Evolutionary conservation across 2,329 filamentous ascomycete species (phyloP).

Genomic region (Fusarium sp.): DNA sequence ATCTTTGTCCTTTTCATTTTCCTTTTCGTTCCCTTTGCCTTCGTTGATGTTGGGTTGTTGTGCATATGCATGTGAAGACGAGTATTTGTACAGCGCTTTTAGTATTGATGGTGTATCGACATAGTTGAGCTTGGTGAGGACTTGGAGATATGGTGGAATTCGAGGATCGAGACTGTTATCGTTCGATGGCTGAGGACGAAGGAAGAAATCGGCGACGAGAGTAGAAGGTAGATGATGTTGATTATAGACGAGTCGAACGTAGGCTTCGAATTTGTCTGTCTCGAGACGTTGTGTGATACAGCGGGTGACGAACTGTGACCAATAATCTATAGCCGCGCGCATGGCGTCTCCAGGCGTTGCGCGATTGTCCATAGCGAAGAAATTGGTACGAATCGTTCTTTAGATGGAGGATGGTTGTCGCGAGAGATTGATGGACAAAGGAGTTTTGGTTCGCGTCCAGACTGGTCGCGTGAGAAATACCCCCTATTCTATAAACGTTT

Average conservation of each 20-base stretch:
- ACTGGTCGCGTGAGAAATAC: neutral
- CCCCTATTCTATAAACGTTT: neutral
- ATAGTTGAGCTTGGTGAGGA: slow-evolving; percentile 62
- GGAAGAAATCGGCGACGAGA: slow-evolving; percentile 67
- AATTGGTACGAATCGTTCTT: neutral
- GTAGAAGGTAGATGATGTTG: slow-evolving; percentile 63
- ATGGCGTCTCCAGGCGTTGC: slow-evolving; percentile 38
- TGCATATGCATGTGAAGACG: slow-evolving; percentile 58
- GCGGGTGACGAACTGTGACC: slow-evolving; percentile 62
- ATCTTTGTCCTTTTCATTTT: slow-evolving; percentile 20
- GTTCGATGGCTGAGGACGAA: slow-evolving; percentile 63
- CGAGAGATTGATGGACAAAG: slow-evolving; percentile 8
- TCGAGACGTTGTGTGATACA: slow-evolving; percentile 65
- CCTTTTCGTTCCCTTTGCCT: slow-evolving; percentile 35
- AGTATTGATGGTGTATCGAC: slow-evolving; percentile 68
- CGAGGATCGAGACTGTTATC: slow-evolving; percentile 67
- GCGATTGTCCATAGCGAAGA: slow-evolving; percentile 44
- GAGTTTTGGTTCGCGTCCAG: slow-evolving; percentile 17
- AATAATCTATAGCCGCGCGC: slow-evolving; percentile 52
- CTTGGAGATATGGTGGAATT: slow-evolving; percentile 68
- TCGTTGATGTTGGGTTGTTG: slow-evolving; percentile 30
- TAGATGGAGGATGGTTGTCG: neutral
- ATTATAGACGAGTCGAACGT: slow-evolving; percentile 60
- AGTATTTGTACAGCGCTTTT: slow-evolving; percentile 66
- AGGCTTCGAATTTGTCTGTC: slow-evolving; percentile 63